A percentile compares a stretch with the other conserved stretches of the same genome.
Conservation (phyloP, 2,329 filamentous ascomycete species). For the Verticillium nubilum region DNA sequence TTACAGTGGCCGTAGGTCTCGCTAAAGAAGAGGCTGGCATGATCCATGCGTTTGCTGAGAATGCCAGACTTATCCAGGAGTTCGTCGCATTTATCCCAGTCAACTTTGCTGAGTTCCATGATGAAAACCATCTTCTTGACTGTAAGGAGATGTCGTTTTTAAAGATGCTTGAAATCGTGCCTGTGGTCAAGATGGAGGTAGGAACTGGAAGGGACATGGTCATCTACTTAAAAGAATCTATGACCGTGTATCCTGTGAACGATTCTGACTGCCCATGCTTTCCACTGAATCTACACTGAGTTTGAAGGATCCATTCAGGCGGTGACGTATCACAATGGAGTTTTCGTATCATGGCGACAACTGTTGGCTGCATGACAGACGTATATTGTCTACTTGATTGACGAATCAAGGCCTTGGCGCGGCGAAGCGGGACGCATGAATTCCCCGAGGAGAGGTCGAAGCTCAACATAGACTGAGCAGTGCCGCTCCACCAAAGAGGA, state of each 20-base stretch:
- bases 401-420: background rate
- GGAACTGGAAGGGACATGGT: background rate
- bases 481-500: background rate
- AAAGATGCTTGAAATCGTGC: background rate
- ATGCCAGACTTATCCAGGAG: background rate
- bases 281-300: background rate
- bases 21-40: background rate
- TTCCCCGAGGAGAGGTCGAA: background rate
- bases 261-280: background rate
- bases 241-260: background rate
- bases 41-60: background rate
- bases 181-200: background rate
- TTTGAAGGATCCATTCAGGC: background rate
- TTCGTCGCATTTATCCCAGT: background rate
- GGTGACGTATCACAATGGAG: background rate
- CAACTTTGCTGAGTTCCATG: background rate
- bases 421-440: background rate
- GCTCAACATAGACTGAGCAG: background rate
- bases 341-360: background rate
- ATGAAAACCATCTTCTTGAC: background rate
- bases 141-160: background rate
- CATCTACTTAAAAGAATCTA: background rate
- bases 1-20: background rate
- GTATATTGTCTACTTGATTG: background rate
- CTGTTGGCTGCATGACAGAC: background rate